These are phyloP conservation scores for Prunus mira DNA, from an alignment of 306 rosid genomes.

Conservation along the genomic window DNA sequence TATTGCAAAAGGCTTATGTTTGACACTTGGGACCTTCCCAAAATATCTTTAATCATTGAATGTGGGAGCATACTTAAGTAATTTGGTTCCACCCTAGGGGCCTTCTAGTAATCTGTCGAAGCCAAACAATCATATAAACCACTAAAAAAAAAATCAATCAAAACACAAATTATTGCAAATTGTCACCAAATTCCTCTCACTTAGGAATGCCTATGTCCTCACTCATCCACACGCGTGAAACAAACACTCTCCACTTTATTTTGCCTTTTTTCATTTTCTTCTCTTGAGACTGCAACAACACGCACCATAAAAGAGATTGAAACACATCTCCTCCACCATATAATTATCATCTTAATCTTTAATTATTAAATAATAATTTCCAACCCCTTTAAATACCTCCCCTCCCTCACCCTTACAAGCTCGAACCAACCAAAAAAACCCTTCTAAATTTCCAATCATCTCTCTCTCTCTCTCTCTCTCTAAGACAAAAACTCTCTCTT, in stretches of 20 bases:
- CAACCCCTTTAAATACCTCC: constrained; percentile 34
- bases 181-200: neutral
- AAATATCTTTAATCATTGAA: constrained; percentile 32
- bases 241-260: neutral
- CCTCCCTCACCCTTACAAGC: constrained; percentile 2
- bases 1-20: constrained; percentile 2
- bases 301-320: constrained; percentile 11
- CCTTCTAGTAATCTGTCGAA: neutral
- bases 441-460: neutral
- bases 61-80: constrained; percentile 22
- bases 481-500: constrained; percentile 6
- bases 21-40: constrained; percentile 6
- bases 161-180: neutral
- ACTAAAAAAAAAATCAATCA: neutral
- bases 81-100: constrained; percentile 18
- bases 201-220: neutral
- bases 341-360: constrained; percentile 10
- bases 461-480: constrained; percentile 8
- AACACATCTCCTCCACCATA: neutral
- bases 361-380: constrained; percentile 27
- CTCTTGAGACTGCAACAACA: neutral
- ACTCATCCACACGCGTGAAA: constrained; percentile 1
- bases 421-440: constrained; percentile 15
- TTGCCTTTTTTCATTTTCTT: neutral
- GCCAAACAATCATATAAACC: neutral